Percentiles rank a stretch among this genome's conserved stretches.
Evolutionary conservation across 306 rosid species (phyloP).

Genomic region (Morella rubra): DNA sequence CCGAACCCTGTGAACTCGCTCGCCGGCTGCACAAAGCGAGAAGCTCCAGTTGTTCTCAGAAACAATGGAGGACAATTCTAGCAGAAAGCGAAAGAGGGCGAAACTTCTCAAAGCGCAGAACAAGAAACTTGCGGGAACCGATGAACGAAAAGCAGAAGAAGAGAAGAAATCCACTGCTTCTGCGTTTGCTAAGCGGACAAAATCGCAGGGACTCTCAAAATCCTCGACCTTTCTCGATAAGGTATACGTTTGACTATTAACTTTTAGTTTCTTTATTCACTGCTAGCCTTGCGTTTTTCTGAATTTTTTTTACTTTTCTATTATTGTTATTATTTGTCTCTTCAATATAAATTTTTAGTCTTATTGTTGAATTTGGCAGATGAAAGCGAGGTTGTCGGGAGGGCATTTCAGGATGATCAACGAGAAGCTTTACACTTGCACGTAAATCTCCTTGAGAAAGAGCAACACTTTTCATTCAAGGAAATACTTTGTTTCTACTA

Average conservation of each 20-base stretch:
- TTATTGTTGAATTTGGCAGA: conserved; percentile 40
- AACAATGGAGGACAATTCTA: conserved; percentile 42
- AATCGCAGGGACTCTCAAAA: conserved; percentile 35
- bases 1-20: neutral
- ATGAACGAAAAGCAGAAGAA: neutral
- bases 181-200: conserved; percentile 33
- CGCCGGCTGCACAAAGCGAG: neutral
- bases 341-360: neutral
- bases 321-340: neutral
- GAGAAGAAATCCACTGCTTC: conserved; percentile 18
- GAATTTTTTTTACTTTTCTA: neutral
- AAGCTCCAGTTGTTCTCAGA: neutral
- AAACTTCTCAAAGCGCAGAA: conserved; percentile 20
- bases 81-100: conserved; percentile 54
- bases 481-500: neutral
- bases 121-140: conserved; percentile 11
- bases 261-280: neutral
- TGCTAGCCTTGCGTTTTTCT: neutral
- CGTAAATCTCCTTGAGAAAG: conserved; percentile 37
- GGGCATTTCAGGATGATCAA: conserved; percentile 96
- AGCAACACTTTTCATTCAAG: neutral
- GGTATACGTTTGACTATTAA: conserved; percentile 23
- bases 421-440: conserved; percentile 97
- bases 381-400: conserved; percentile 84
- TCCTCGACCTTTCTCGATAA: conserved; percentile 66